Conservation (phyloP, 2,329 filamentous ascomycete species). For the Aspergillus neotritici region DNA sequence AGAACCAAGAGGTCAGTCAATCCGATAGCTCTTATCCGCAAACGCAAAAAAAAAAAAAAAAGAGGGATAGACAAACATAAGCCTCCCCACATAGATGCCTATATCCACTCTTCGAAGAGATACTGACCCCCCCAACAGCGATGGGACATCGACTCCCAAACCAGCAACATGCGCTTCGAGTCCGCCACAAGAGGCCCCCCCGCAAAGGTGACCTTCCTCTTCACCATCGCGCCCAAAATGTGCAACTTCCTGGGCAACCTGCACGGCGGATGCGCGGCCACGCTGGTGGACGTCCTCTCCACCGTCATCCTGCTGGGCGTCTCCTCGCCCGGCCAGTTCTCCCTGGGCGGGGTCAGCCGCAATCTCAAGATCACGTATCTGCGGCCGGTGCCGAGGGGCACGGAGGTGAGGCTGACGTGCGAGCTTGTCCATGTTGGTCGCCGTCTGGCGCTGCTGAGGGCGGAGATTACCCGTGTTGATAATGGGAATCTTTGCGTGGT, state of each 20-base stretch:
- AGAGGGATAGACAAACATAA: too few relatives aligned
- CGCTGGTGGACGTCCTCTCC: conserved; percentile 63
- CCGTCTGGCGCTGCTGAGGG: conserved; percentile 50
- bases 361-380: conserved; percentile 64
- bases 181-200: conserved; percentile 32
- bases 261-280: conserved; percentile 72
- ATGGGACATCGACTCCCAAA: conserved; percentile 26
- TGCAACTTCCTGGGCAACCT: conserved; percentile 89
- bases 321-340: conserved; percentile 56
- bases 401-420: conserved; percentile 49
- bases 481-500: conserved; percentile 52
- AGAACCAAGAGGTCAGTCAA: conserved; percentile 14
- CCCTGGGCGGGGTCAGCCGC: conserved; percentile 58
- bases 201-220: conserved; percentile 28
- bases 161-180: conserved; percentile 33
- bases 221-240: conserved; percentile 72
- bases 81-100: not conserved
- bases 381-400: conserved; percentile 53
- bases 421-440: conserved; percentile 56
- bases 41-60: not conserved
- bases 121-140: conserved; percentile 14
- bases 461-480: conserved; percentile 49
- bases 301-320: conserved; percentile 54
- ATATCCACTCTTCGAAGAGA: not conserved
- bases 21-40: not conserved